A percentile compares a stretch with the other conserved stretches of the same genome.
Conservation (phyloP, 805 yeast genomes). For the Barnettozyma salicaria region DNA sequence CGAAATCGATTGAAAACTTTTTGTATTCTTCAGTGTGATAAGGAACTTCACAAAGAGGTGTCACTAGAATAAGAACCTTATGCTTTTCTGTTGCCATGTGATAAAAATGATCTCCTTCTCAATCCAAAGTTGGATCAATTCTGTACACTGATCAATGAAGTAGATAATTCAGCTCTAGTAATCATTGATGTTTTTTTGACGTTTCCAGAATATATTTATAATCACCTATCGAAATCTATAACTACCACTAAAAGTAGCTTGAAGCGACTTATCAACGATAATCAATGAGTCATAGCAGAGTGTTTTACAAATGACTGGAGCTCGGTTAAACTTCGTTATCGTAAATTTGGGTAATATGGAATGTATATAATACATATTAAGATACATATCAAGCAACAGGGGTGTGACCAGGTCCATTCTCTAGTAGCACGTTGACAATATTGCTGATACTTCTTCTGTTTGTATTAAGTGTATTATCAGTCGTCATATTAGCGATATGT, state of each 20-base stretch:
- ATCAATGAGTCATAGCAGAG: not conserved
- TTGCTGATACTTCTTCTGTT: conserved; percentile 45
- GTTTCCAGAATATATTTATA: too few species aligned
- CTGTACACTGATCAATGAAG: too few species aligned
- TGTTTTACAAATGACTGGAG: not conserved
- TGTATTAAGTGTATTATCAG: conserved; percentile 45
- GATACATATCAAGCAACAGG: conserved; percentile 12
- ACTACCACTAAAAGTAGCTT: too few species aligned
- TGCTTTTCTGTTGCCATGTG: conserved; percentile 7
- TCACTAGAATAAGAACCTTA: conserved; percentile 30
- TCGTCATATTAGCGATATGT: conserved; percentile 64
- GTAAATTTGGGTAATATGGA: too few species aligned
- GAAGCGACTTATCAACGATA: too few species aligned
- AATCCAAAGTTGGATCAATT: too few species aligned
- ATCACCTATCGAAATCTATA: too few species aligned
- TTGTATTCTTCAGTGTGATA: conserved; percentile 40
- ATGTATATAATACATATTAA: too few species aligned
- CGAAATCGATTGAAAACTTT: conserved; percentile 35
- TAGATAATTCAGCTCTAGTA: too few species aligned
- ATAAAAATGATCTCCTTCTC: too few species aligned
- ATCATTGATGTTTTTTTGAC: too few species aligned
- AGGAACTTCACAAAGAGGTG: conserved; percentile 35
- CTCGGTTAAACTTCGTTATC: too few species aligned
- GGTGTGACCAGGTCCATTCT: conserved; percentile 34
- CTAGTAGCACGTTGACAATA: conserved; percentile 39